These are phyloP conservation scores for Parafenestella ontariensis DNA, from an alignment of 2,329 filamentous ascomycete species.

Conservation along the genomic window DNA sequence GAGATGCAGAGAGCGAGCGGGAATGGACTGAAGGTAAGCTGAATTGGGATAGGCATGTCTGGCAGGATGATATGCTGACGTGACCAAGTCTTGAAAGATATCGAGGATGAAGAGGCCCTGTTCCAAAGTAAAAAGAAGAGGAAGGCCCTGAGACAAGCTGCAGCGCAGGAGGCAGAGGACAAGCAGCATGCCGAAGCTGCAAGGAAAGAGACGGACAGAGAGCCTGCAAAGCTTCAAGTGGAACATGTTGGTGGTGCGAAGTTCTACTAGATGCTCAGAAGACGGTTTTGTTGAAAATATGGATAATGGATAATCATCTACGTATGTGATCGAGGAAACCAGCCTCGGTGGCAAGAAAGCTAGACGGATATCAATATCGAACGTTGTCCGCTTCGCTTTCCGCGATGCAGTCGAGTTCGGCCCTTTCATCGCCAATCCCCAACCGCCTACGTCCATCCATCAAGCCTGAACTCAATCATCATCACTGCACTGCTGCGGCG, in stretches of 20 bases:
- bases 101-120: conserved; percentile 68
- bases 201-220: conserved; percentile 38
- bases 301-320: not conserved
- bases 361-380: not conserved
- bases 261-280: conserved; percentile 33
- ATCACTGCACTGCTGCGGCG: not conserved
- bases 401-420: not conserved
- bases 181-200: conserved; percentile 27
- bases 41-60: not conserved
- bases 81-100: conserved; percentile 66
- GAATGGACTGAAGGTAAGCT: conserved; percentile 85
- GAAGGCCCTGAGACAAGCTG: conserved; percentile 31
- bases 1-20: conserved; percentile 74
- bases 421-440: not conserved
- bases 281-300: not conserved
- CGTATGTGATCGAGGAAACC: not conserved
- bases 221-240: conserved; percentile 24
- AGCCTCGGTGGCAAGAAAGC: not conserved
- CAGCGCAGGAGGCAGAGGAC: conserved; percentile 11
- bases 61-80: conserved; percentile 14
- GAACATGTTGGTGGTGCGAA: conserved; percentile 40
- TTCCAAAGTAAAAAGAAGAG: conserved; percentile 55
- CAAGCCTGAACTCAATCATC: not conserved
- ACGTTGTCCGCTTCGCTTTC: not conserved
- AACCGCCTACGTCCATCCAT: not conserved